Evolutionary conservation across 202 grass and related monocot species (phyloP), one percentile per base, ranked within the genome.

Genomic region (Elaeis oleifera): DNA sequence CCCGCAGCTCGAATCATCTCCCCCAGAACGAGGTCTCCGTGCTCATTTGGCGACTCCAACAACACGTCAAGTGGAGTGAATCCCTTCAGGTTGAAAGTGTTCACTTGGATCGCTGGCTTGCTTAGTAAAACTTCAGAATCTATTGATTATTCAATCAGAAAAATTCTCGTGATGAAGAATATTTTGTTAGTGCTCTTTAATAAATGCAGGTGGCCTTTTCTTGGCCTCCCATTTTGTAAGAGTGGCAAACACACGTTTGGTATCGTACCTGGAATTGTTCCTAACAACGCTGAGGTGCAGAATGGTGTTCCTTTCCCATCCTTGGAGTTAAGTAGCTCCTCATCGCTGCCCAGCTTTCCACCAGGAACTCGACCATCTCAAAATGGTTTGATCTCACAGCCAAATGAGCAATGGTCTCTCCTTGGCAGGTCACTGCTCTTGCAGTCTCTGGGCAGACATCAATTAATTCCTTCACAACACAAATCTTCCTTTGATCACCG

Each of bases 331-430:
- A 28, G 17, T 5, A 13, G 59, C 0, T 29, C 27, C 6, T 50
- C 32, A 48, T 22, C 36, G 7, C 22, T 0, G 5, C 28, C 53
- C 17, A 15, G 2, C 7, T 19, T 17, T 23, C n/a, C 6, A 71
- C 26, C 6, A 71, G 25, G 24, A 60, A 71, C 20, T 58, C 11
- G 23, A 71, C 29, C 13, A 14, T 18, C 18, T 71, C 32, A 3
- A 60, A 50, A 31, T 6, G 19, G 16, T 72, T 72, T 17, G 69
- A 56, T 51, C 11, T 51, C 56, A 61, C 69, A 6, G 69, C 26
- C 19, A 72, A 55, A 72, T 61, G 69, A 72, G 60, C 13, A 23
- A 72, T 7, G 3, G 69, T 58, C 22, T 72, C 31, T 3, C 31
- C 20, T 23, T 49, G 31, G 8, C 6, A 6, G 16, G 68, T 58